Base-by-base conservation (phyloP, 352 stramenopile genomes). In the Phytophthora rubi region DNA sequence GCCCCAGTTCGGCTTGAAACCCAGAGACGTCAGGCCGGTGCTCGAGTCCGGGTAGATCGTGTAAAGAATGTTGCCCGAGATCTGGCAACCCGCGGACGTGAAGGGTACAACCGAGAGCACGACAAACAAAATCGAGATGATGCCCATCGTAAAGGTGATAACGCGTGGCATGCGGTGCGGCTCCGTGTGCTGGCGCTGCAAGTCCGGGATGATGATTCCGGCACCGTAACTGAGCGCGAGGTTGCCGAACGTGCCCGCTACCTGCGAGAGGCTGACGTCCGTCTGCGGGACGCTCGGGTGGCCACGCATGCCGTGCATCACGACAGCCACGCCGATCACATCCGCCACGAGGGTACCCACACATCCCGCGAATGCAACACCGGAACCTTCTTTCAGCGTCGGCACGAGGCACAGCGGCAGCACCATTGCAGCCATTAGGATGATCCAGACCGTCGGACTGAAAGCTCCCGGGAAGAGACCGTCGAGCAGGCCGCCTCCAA, bases 21-120 rank as follows among this genome's bases (percentile, higher is more conserved):
- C 78, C 37, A 86, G 65, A 5, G 70, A 73, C 12, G 73, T 72
- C 6, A 84, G 60, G 0, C 73, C 77, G 2, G 73, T 80, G 39
- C 47, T 71, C 12, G 80, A 65, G 23, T 73, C 63, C 18, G 76
- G 81, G 61, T 83, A 85, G 51, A 77, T 76, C 21, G 69, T 76
- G 69, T 85, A 89, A 32, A 89, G 69, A 32, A 89, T 68, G 68
- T 88, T 88, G 54, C 79, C 76, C 21, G 79, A 79, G 61, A 87
- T 85, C 71, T 88, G 80, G 68, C 80, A 87, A 9, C 80, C 80
- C 4, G 83, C 72, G 1, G 72, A 79, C 28, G 75, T 81, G 59
- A 81, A 84, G 8, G 77, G 80, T 3, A 73, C 64, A 5, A 69
- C 62, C 7, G 79, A 69, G 7, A 84, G 59, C 51, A 77, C 54